Base-by-base conservation (phyloP, 2,329 filamentous ascomycete genomes). In the Mollisiaceae sp. region DNA sequence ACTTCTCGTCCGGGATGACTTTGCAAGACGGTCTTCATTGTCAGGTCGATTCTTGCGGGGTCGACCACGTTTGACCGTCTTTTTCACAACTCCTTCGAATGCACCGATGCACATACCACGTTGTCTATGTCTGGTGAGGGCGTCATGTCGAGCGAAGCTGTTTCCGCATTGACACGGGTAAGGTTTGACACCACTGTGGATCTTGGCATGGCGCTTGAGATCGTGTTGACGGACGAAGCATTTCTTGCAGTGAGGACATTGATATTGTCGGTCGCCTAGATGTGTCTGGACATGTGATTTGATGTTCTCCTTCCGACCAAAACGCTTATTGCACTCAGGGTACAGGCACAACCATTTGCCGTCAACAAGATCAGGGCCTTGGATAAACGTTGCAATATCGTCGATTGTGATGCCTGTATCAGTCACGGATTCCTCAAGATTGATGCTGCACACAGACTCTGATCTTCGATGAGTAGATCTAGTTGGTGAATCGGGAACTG, bases 261-360 rank as follows among this genome's bases (percentile, higher is more conserved):
- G 90, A 80, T 93, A 99, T 77, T 97, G 95, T 57, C 95, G 87
- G 78, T 99, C 95, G 74, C 96, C 95, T 69, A 99, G 89, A 79
- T 99, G 95, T 3, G 95, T 99, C 79, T 99, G 95, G 15, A 99
- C 92, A 77, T 99, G 95, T 0, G 94, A 97, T 77, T 97, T 97
- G 82, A 98, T 97, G 80, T 99, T 98, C 78, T 99, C 95, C 78
- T 97, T 97, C 72, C 95, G 88, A n/a, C 94, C 94, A 76, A 99
- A 98, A 61, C 89, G 87, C 78, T 97, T 97, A 72, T 89, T 86
- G 78, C 95, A 99, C 35, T 89, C 89, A 9, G 92, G 82, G 72
- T 81, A 94, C n/a, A 87, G 79, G 76, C 91, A 95, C 8, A 89
- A 82, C 90, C 91, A 95, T 78, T 93, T 93, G 72, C 89, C 89